A percentile compares a stretch with the other conserved stretches of the same genome.
These are phyloP conservation scores for Acanthamoeba triangularis DNA, from an alignment of 208 protist species.

Conservation along the genomic window DNA sequence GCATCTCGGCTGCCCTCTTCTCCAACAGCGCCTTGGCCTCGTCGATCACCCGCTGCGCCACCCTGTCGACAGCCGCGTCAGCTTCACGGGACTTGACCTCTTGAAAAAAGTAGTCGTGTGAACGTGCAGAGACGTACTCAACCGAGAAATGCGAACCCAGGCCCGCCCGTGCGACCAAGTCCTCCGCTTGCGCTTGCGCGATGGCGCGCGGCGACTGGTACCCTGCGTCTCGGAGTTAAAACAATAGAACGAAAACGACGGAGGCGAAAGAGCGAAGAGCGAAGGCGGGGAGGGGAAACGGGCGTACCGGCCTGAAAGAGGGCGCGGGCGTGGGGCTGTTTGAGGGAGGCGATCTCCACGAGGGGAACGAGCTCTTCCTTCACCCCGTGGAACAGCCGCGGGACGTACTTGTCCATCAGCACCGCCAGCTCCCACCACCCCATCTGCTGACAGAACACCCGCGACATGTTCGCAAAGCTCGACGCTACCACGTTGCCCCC, in stretches of 20 bases:
- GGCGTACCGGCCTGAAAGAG: background rate
- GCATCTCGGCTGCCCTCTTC: background rate
- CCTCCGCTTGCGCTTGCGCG: background rate
- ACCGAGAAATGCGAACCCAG: background rate
- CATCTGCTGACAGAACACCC: constrained; percentile 28
- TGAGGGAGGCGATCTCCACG: background rate
- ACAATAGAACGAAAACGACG: background rate
- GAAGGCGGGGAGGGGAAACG: too few species aligned
- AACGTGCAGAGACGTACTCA: background rate
- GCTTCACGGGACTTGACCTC: background rate
- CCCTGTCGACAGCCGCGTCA: background rate
- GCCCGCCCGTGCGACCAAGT: background rate
- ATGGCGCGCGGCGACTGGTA: background rate
- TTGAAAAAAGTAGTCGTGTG: background rate
- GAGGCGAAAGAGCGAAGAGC: background rate
- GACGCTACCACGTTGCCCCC: background rate
- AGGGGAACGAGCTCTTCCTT: constrained; percentile 52
- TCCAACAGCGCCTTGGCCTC: background rate
- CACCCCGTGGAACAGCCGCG: constrained; percentile 24
- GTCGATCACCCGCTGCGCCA: background rate
- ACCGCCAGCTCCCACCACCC: constrained; percentile 21
- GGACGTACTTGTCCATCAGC: background rate
- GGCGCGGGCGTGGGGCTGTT: background rate
- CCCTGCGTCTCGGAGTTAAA: background rate
- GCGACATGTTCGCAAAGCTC: constrained; percentile 23